Evolutionary conservation across 2,329 filamentous ascomycete species (phyloP), one percentile per base, ranked within the genome.

Genomic region (Celoporthe dispersa): DNA sequence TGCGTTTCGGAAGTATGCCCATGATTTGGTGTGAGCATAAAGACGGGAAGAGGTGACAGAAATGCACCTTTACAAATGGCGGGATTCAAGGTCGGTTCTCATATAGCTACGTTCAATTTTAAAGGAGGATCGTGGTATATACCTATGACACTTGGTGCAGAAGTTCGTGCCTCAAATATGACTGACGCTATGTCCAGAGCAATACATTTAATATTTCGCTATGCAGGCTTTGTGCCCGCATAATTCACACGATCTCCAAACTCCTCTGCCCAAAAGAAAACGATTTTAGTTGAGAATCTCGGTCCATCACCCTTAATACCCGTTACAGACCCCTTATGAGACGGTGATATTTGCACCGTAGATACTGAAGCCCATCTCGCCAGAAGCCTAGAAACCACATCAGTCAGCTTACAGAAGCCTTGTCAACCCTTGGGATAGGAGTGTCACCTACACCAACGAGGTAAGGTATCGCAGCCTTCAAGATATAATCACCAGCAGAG

Each of bases 271-370:
- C 14, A 25, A 5, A 12, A 25, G 2, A 53, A 55, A 8, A 48
- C 19, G 16, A 48, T 44, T 35, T 35, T 35, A 35, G 35, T 44
- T 44, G 41, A 44, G 12, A 5, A 19, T 44, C 14, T 19, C 14
- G 19, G 14, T 44, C 4, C 41, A 14, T 4, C 41, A 19, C 14
- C 16, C 22, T 14, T 12, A 14, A 22, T 53, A 31, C 4, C n/a
- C 25, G 14, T 55, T 11, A 25, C 51, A 16, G 16, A 6, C 51
- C 12, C 51, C 8, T 51, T 61, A 65, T 12, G 67, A 66, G 57
- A 71, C 44, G 19, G 69, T 71, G 51, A 71, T 33, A 39, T 69
- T 71, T 19, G 37, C 22, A 35, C 39, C 55, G n/a, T 69, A 63
- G 39, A 63, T 48, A 39, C 12, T 69, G 59, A 59, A 69, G 3